These are phyloP conservation scores for Candida oleophila DNA, from an alignment of 805 yeast genomes.

Conservation along the genomic window DNA sequence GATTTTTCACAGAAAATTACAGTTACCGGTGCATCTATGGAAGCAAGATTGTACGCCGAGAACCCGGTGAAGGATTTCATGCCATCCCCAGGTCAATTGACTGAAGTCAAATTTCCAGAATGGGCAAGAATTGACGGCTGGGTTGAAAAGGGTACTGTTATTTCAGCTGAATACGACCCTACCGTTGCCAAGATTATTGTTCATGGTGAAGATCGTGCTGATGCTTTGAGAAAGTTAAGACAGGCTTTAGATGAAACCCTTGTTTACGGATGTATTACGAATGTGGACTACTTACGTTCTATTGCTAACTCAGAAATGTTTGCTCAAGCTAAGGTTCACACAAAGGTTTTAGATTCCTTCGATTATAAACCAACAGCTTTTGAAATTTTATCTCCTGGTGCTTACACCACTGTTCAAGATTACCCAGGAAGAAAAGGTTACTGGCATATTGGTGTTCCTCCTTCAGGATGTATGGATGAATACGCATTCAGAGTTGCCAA, in stretches of 20 bases:
- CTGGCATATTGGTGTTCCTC: constrained; percentile 96
- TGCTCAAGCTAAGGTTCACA: constrained; percentile 76
- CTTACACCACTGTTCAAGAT: constrained; percentile 95
- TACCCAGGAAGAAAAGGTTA: constrained; percentile 90
- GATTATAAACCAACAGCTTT: constrained; percentile 80
- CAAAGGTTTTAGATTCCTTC: constrained; percentile 82
- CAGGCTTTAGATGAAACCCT: constrained; percentile 83
- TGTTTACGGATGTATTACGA: constrained; percentile 85
- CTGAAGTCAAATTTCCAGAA: constrained; percentile 79
- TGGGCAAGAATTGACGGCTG: constrained; percentile 96
- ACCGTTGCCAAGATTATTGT: constrained; percentile 95
- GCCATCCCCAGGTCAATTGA: constrained; percentile 95
- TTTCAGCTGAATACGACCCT: constrained; percentile 95
- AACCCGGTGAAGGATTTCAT: constrained; percentile 92
- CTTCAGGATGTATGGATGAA: constrained; percentile 97
- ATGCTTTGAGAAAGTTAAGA: constrained; percentile 75
- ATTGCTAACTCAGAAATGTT: constrained; percentile 85
- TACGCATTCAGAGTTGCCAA: constrained; percentile 89
- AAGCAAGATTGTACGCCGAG: constrained; percentile 94
- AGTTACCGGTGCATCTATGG: constrained; percentile 89
- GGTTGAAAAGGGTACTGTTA: constrained; percentile 83
- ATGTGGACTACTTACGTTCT: constrained; percentile 83
- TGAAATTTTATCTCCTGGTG: constrained; percentile 67
- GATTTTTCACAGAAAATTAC: constrained; percentile 60
- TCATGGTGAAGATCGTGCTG: constrained; percentile 84